Evolutionary conservation across 768 basidiomycete genomes (phyloP).

Genomic region (Tricholoma bakamatsutake): DNA sequence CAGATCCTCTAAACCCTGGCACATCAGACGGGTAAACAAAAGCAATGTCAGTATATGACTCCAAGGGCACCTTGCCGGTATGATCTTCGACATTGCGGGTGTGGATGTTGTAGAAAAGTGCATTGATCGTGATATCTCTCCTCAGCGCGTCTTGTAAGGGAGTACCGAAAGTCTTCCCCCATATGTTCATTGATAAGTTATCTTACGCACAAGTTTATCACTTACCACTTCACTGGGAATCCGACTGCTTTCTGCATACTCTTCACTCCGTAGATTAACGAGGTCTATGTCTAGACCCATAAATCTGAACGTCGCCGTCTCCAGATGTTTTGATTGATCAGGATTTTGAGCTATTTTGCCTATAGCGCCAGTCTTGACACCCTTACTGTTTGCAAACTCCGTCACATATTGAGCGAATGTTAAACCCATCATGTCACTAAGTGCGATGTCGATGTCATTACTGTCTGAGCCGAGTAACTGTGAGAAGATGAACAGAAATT

Average conservation of each 20-base stretch:
- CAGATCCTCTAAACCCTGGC: constrained; percentile 81
- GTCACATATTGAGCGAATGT: constrained; percentile 80
- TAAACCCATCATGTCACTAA: constrained; percentile 85
- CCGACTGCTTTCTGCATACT: constrained; percentile 80
- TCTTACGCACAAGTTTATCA: constrained; percentile 3
- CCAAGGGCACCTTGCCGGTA: constrained; percentile 58
- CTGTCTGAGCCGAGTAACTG: constrained; percentile 79
- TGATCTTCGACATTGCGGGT: constrained; percentile 80
- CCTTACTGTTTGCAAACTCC: constrained; percentile 48
- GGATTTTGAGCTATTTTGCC: constrained; percentile 90
- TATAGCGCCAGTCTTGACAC: constrained; percentile 51
- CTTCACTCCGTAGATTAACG: constrained; percentile 90
- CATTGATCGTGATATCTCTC: constrained; percentile 92
- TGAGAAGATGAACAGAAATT: constrained; percentile 9
- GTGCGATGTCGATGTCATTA: constrained; percentile 91
- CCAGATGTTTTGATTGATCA: constrained; percentile 96
- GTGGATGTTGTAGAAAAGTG: constrained; percentile 95
- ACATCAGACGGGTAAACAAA: neutral
- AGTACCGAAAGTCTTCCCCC: constrained; percentile 76
- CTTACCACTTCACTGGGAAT: constrained; percentile 86
- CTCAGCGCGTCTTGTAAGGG: constrained; percentile 87
- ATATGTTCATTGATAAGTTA: neutral
- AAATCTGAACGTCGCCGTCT: constrained; percentile 84
- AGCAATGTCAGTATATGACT: constrained; percentile 4
- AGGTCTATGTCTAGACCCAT: constrained; percentile 84